Evolutionary conservation across 108 stramenopile genomes (phyloP).

Genomic region (Nannochloropsis granulata): DNA sequence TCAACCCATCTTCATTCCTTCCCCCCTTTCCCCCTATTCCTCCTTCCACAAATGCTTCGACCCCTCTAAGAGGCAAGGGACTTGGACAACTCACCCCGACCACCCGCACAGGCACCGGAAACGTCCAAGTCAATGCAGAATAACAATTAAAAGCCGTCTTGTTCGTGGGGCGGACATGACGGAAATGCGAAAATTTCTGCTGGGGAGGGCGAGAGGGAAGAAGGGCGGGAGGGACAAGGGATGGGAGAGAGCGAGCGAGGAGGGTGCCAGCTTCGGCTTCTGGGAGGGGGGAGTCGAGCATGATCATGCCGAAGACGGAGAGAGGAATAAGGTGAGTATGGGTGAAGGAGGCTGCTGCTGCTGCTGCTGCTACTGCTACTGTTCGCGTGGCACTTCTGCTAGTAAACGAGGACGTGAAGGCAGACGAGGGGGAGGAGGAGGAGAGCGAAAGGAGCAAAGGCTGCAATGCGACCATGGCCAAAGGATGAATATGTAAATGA

Average conservation of each 20-base stretch:
- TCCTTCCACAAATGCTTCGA: neutral
- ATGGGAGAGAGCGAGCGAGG: neutral
- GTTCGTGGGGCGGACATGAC: neutral
- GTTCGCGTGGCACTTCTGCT: neutral
- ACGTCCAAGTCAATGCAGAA: neutral
- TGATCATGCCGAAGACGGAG: neutral
- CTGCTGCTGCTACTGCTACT: neutral
- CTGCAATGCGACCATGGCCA: neutral
- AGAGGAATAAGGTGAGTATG: neutral
- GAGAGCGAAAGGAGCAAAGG: neutral
- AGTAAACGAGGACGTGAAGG: neutral
- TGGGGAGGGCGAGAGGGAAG: neutral
- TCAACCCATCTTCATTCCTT: neutral
- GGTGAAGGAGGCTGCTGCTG: neutral
- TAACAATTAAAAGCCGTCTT: neutral
- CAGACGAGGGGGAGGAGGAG: neutral
- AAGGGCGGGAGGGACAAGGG: neutral
- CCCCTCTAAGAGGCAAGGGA: neutral
- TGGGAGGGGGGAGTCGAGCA: neutral
- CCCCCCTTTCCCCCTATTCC: too few species aligned
- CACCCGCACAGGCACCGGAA: neutral
- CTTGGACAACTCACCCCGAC: neutral
- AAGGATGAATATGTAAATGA: neutral
- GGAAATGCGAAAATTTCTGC: neutral
- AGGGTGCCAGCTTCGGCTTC: neutral